Evolutionary conservation across 2,329 filamentous ascomycete species (phyloP), one percentile per base, ranked within the genome.

Genomic region (Verticillium alfalfae): DNA sequence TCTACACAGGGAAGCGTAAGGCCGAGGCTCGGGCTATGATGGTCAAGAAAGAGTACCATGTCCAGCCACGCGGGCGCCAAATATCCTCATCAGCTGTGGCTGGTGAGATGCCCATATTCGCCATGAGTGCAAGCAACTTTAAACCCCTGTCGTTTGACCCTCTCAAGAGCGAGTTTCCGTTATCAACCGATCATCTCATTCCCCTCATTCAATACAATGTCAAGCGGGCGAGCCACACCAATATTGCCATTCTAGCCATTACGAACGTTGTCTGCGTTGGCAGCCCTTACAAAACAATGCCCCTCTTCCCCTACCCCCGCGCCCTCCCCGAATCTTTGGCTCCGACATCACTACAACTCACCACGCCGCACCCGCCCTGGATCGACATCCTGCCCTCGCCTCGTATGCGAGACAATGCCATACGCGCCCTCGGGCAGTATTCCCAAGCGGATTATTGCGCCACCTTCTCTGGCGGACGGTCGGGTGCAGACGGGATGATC

Each of bases 201-300:
- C 68, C 70, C 1, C 62, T 77, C 9, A 66, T 76, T 12, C 72
- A 75, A 37, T 76, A 74, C 66, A 77, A 77, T 56, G 70, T 77
- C 26, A 67, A 75, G 34, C 71, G 75, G 39, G 75, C 72, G 2
- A 67, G 73, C 9, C 61, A 70, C 6, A 67, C 68, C n/a, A 76
- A 76, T 60, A 69, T 72, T 31, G 59, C 63, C 54, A 69, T 72
- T 13, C 66, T 77, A 4, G 66, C 68, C 9, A 65, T 75, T 1
- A 64, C 62, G 6, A 61, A 34, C 3, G 62, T 70, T 49, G 59
- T 68, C 26, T 64, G 59, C 5, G 64, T 64, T 31, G 60, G 64
- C 22, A 57, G 63, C 13, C 60, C 62, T 2, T 54, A 62, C 34
- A 62, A 59, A n/a, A 66, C 66, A 54, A 65, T 67, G 45, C 45